phyloP scores from a whole-genome alignment of 2,329 filamentous ascomycete species.

The Blastomyces silverae region DNA sequence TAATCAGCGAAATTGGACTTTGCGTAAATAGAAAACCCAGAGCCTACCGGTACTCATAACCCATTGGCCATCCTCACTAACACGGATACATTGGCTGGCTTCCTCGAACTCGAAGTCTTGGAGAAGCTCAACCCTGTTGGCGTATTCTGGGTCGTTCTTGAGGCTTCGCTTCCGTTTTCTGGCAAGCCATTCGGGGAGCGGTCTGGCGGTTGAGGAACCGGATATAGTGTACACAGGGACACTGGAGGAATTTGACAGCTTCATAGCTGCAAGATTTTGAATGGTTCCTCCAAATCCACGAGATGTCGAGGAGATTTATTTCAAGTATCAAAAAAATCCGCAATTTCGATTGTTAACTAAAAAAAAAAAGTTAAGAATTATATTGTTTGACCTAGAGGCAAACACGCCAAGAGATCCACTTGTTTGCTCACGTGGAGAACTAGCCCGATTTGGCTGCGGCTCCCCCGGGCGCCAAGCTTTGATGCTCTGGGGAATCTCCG shows the following conservation, averaged over 20 bases:
- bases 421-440: not conserved
- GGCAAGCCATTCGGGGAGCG: slow-evolving; percentile 91
- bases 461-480: not conserved
- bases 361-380: slow-evolving; percentile 5
- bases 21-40: slow-evolving; percentile 15
- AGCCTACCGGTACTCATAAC: slow-evolving; percentile 79
- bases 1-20: not conserved
- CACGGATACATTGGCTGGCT: slow-evolving; percentile 79
- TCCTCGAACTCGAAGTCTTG: slow-evolving; percentile 98
- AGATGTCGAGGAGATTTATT: not conserved
- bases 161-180: slow-evolving; percentile 81
- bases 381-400: not conserved
- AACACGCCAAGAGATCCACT: not conserved
- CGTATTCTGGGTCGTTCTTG: slow-evolving; percentile 87
- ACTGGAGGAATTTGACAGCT: slow-evolving; percentile 59
- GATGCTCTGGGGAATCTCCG: not conserved
- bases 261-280: slow-evolving; percentile 33
- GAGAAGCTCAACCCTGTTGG: slow-evolving; percentile 85
- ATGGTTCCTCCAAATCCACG: not conserved
- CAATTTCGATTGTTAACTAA: not conserved
- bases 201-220: slow-evolving; percentile 77
- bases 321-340: not conserved
- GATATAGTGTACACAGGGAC: slow-evolving; percentile 94
- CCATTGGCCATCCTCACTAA: slow-evolving; percentile 96
- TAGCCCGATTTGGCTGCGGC: slow-evolving; percentile 5